Percentiles rank a stretch among this genome's conserved stretches.
Evolutionary conservation across 2,329 filamentous ascomycete species (phyloP).

Genomic region (Endothia cerciana): DNA sequence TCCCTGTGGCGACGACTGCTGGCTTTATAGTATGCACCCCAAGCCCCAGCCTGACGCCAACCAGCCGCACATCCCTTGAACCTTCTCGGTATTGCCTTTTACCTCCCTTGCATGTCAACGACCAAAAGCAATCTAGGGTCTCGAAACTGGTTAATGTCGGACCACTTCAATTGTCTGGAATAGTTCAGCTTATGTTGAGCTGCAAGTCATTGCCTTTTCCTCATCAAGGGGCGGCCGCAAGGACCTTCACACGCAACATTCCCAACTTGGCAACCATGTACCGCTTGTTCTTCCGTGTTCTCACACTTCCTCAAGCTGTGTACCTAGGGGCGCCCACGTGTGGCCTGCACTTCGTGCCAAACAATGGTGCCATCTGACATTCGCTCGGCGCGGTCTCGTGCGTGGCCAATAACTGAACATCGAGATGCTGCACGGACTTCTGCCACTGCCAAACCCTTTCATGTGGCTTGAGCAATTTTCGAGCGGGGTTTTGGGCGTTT

Average conservation of each 20-base stretch:
- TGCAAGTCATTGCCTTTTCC: slow-evolving; percentile 1
- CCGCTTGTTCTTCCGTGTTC: neutral
- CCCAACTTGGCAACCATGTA: neutral
- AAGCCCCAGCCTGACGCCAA: neutral
- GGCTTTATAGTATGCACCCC: slow-evolving; percentile 1
- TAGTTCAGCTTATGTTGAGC: neutral
- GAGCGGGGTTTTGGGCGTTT: neutral
- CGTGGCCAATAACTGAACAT: slow-evolving; percentile 3
- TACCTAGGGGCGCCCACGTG: neutral
- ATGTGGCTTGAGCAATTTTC: neutral
- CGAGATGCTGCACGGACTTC: neutral
- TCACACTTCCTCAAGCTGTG: neutral
- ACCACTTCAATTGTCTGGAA: neutral
- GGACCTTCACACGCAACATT: neutral
- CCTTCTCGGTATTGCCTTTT: neutral
- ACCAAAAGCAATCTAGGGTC: slow-evolving; percentile 10
- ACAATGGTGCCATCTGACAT: slow-evolving; percentile 3
- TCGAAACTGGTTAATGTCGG: neutral
- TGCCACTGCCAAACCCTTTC: neutral
- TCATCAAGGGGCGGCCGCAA: neutral
- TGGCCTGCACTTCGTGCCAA: neutral
- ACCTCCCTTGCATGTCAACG: slow-evolving; percentile 15
- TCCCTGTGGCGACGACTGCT: neutral
- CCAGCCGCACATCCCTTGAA: slow-evolving; percentile 10
- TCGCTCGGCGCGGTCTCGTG: slow-evolving; percentile 2